phyloP scores from a whole-genome alignment of 2,329 filamentous ascomycete genomes.

The Anthostomella pinea region DNA sequence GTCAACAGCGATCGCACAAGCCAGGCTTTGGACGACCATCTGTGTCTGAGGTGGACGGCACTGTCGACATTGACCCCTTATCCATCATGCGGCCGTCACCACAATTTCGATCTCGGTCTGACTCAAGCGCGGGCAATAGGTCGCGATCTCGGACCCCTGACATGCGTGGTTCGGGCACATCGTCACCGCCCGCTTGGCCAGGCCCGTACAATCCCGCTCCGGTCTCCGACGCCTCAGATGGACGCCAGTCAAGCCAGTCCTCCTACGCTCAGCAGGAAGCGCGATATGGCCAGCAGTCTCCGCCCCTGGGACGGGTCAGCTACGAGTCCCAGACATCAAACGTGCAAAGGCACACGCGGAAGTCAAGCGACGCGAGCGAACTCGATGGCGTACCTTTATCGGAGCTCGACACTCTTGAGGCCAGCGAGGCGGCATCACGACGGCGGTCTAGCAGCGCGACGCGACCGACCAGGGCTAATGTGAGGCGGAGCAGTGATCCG shows the following conservation, averaged over 20 bases:
- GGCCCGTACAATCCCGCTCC: conserved; percentile 16
- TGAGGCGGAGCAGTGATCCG: conserved; percentile 21
- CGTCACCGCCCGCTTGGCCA: conserved; percentile 22
- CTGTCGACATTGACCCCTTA: conserved; percentile 41
- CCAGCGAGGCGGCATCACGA: conserved; percentile 35
- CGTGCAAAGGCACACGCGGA: conserved; percentile 36
- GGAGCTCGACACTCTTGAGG: conserved; percentile 37
- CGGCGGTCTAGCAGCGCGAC: conserved; percentile 29
- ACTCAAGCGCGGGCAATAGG: conserved; percentile 12
- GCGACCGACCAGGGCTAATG: conserved; percentile 12
- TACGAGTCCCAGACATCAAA: conserved; percentile 39
- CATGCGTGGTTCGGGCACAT: conserved; percentile 15
- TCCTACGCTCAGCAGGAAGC: conserved; percentile 15
- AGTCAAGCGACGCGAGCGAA: conserved; percentile 45
- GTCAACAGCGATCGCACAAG: conserved; percentile 33
- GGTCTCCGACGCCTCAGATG: conserved; percentile 18
- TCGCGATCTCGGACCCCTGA: conserved; percentile 22
- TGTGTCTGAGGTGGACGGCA: conserved; percentile 42
- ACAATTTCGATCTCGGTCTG: conserved; percentile 18
- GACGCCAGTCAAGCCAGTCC: conserved; percentile 29
- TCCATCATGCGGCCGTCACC: conserved; percentile 28
- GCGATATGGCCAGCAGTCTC: conserved; percentile 15
- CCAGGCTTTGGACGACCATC: conserved; percentile 37
- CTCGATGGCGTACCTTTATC: conserved; percentile 30
- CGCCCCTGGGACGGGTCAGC: conserved; percentile 21